A percentile compares a stretch with the other conserved stretches of the same genome.
phyloP scores from a whole-genome alignment of 768 basidiomycete genomes.

The Suillus luteus region DNA sequence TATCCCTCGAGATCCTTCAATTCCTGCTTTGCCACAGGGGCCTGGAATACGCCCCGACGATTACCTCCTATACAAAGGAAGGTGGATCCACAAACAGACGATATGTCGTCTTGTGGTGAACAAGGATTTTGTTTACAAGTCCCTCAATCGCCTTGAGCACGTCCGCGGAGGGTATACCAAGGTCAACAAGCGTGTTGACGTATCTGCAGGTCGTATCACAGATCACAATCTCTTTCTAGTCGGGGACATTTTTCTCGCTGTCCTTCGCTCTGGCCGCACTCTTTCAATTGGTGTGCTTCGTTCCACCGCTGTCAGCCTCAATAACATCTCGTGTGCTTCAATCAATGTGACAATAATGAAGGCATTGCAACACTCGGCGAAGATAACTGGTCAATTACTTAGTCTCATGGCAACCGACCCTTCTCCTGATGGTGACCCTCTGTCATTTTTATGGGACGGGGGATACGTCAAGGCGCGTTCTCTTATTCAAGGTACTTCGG shows the following conservation, averaged over 20 bases:
- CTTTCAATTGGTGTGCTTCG: no score
- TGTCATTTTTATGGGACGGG: background rate
- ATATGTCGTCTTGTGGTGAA: constrained; percentile 3
- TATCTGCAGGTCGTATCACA: no score
- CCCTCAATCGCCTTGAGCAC: background rate
- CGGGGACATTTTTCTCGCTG: no score
- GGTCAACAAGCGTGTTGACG: background rate
- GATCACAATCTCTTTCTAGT: no score
- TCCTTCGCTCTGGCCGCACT: no score
- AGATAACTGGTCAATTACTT: background rate
- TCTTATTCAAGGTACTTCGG: no score
- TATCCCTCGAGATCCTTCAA: background rate
- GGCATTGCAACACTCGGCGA: background rate
- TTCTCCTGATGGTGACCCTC: no score
- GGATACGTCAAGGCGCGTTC: no score
- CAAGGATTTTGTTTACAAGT: constrained; percentile 1
- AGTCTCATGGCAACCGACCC: background rate
- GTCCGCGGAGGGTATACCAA: background rate
- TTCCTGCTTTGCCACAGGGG: background rate
- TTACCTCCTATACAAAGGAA: constrained; percentile 1
- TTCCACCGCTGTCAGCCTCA: no score
- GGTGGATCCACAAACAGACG: constrained; percentile 7
- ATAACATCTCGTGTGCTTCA: no score
- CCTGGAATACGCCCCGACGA: background rate
- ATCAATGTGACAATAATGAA: no score